Percentiles rank a stretch among this genome's conserved stretches.
These are phyloP conservation scores for Coniosporium uncinatum DNA, from an alignment of 2,329 filamentous ascomycete species.

Conservation along the genomic window DNA sequence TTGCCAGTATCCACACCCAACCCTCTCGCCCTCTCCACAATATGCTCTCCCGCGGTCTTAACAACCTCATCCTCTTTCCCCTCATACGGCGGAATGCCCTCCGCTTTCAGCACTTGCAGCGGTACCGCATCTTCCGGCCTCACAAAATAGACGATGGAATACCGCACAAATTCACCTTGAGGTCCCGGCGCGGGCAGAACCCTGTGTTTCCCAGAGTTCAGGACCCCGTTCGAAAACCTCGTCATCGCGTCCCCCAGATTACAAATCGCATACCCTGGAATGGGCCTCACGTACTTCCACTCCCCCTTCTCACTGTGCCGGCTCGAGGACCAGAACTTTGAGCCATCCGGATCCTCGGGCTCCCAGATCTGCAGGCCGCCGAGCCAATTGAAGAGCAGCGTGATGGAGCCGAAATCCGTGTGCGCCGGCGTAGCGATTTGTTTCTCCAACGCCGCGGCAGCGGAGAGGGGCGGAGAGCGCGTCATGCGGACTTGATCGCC, in stretches of 20 bases:
- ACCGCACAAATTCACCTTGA: slow-evolving; percentile 5
- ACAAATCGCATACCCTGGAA: slow-evolving; percentile 27
- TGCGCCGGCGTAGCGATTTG: slow-evolving; percentile 10
- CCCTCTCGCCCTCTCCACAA: not conserved
- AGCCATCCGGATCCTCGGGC: not conserved
- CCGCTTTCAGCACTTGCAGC: slow-evolving; percentile 1
- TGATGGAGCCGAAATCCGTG: slow-evolving; percentile 32
- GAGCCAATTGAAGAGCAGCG: slow-evolving; percentile 31
- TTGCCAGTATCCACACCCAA: not conserved
- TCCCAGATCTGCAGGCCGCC: slow-evolving; percentile 31
- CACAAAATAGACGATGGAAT: slow-evolving; percentile 7
- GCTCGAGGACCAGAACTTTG: not conserved
- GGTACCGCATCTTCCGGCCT: slow-evolving; percentile 4
- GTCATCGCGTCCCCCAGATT: slow-evolving; percentile 31
- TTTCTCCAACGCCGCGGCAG: not conserved
- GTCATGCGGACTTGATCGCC: slow-evolving; percentile 7
- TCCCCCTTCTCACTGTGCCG: slow-evolving; percentile 4
- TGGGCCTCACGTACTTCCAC: slow-evolving; percentile 29
- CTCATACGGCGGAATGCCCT: not conserved
- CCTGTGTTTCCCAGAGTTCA: slow-evolving; percentile 6
- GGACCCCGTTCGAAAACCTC: slow-evolving; percentile 6
- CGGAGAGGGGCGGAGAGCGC: slow-evolving; percentile 2
- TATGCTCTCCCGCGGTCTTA: not conserved
- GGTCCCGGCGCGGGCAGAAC: slow-evolving; percentile 4
- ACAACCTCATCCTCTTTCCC: not conserved